A percentile compares a stretch with the other conserved stretches of the same genome.
Evolutionary conservation across 1,284 basidiomycete genomes (phyloP).

Genomic region (Leccinum griseonigrum): DNA sequence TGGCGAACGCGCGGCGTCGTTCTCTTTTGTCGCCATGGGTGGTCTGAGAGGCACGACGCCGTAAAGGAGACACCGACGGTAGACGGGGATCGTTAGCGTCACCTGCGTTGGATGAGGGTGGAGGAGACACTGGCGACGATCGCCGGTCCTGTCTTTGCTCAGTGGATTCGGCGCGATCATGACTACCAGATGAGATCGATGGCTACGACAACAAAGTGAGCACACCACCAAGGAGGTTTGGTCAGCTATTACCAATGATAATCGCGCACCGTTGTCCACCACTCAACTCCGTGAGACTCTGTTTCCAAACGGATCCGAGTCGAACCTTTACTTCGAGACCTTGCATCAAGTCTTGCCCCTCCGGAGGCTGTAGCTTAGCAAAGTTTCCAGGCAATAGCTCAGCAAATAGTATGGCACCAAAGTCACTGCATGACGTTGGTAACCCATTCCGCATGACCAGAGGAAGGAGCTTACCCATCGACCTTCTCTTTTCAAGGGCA

Average conservation of each 20-base stretch:
- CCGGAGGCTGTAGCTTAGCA: conserved; percentile 91
- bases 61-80: neutral
- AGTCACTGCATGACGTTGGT: conserved; percentile 61
- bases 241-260: neutral
- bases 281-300: conserved; percentile 93
- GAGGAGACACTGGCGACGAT: neutral
- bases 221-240: neutral
- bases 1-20: no score
- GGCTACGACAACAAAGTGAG: no score
- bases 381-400: conserved; percentile 97
- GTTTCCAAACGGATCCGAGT: conserved; percentile 96
- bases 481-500: conserved; percentile 91
- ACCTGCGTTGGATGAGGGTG: neutral
- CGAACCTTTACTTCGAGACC: conserved; percentile 97
- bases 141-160: neutral
- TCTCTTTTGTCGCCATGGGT: neutral
- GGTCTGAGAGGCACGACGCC: neutral
- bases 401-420: conserved; percentile 82
- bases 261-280: conserved; percentile 89
- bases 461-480: conserved; percentile 60
- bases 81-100: neutral
- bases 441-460: neutral
- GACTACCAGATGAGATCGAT: neutral
- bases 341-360: conserved; percentile 89
- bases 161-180: neutral